Evolutionary conservation across 2,329 filamentous ascomycete species (phyloP).

Genomic region (Raffaelea albimanens): DNA sequence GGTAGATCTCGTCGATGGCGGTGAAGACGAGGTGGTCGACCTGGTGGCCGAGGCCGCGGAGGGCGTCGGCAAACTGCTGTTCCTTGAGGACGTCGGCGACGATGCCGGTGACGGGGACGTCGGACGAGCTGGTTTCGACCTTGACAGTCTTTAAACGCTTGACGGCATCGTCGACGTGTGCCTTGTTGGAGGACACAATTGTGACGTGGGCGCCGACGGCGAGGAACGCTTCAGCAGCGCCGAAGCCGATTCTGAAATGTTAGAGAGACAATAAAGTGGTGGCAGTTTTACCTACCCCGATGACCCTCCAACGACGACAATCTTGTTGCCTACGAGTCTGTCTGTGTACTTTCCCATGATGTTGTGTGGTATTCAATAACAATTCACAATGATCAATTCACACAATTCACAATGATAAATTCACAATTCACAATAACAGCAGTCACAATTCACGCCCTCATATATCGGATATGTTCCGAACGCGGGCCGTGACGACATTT

Average conservation of each 20-base stretch:
- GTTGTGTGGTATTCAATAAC: neutral
- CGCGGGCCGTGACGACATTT: too few species aligned
- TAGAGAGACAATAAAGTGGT: neutral
- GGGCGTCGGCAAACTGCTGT: slow-evolving; percentile 19
- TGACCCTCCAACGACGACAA: slow-evolving; percentile 26
- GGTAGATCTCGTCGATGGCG: slow-evolving; percentile 27
- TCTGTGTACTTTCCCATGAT: slow-evolving; percentile 15
- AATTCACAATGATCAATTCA: neutral
- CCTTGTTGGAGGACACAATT: slow-evolving; percentile 24
- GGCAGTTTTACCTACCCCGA: slow-evolving; percentile 18
- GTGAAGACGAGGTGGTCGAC: slow-evolving; percentile 29
- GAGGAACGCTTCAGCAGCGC: slow-evolving; percentile 24
- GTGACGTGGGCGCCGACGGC: slow-evolving; percentile 24
- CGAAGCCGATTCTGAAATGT: slow-evolving; percentile 26
- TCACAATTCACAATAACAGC: too few species aligned
- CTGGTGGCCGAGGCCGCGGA: slow-evolving; percentile 22
- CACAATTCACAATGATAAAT: too few species aligned
- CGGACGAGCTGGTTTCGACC: slow-evolving; percentile 1
- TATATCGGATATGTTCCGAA: too few species aligned
- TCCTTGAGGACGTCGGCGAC: slow-evolving; percentile 26
- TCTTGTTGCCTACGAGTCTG: slow-evolving; percentile 24
- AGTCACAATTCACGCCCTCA: too few species aligned
- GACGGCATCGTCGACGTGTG: slow-evolving; percentile 21
- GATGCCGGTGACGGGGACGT: slow-evolving; percentile 15
- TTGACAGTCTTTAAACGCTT: slow-evolving; percentile 14